phyloP scores from a whole-genome alignment of 2,329 filamentous ascomycete species.

The Didymella glomerata region DNA sequence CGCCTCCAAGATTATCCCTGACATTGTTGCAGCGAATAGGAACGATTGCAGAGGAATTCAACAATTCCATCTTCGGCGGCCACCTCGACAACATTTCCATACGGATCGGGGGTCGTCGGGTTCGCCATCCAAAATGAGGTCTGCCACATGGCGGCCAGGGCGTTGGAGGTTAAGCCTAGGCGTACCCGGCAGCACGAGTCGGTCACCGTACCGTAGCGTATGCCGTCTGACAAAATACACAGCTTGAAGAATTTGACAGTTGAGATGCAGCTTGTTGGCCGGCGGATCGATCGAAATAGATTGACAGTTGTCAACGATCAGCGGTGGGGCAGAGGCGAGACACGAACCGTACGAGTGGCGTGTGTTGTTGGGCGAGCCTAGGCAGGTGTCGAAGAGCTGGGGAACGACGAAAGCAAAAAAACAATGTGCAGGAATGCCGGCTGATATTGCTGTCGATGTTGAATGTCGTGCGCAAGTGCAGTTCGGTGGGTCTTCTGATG shows the following conservation, averaged over 20 bases:
- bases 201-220: conserved; percentile 16
- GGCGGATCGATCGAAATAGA: conserved; percentile 19
- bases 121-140: not conserved
- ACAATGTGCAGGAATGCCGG: not conserved
- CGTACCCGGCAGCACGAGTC: not conserved
- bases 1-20: conserved; percentile 26
- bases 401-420: not conserved
- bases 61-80: conserved; percentile 30
- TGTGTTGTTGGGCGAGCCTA: conserved; percentile 5
- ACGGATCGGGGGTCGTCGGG: conserved; percentile 19
- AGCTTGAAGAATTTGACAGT: not conserved
- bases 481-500: not conserved
- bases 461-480: not conserved
- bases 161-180: not conserved
- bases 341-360: not conserved
- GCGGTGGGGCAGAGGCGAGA: conserved; percentile 16
- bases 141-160: conserved; percentile 4
- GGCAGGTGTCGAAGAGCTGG: not conserved
- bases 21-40: conserved; percentile 24
- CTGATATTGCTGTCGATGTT: not conserved
- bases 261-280: conserved; percentile 5
- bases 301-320: conserved; percentile 15
- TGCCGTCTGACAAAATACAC: not conserved
- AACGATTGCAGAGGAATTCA: conserved; percentile 11
- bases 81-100: conserved; percentile 20